Percentiles rank a stretch among this genome's conserved stretches.
Evolutionary conservation across 768 basidiomycete species (phyloP).

Genomic region (Rhizopogon vinicolor): DNA sequence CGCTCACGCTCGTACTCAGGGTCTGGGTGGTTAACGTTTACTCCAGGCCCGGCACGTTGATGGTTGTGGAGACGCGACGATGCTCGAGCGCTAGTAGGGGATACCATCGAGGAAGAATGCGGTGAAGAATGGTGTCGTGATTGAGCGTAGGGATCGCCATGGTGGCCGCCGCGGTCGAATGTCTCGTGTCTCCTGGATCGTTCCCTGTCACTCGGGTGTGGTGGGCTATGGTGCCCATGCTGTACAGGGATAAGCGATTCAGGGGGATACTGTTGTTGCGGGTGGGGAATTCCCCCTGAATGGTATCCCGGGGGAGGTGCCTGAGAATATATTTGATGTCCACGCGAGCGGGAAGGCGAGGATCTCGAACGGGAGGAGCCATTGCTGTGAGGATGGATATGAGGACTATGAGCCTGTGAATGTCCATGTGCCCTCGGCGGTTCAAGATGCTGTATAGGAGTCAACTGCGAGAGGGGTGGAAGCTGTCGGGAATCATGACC

Average conservation of each 20-base stretch:
- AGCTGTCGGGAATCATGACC: constrained; percentile 46
- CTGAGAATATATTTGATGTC: constrained; percentile 36
- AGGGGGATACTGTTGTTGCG: constrained; percentile 39
- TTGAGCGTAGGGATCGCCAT: constrained; percentile 29
- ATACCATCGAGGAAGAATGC: constrained; percentile 28
- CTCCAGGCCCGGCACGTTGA: constrained; percentile 62
- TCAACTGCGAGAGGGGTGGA: constrained; percentile 43
- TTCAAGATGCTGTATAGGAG: constrained; percentile 37
- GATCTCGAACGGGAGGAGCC: constrained; percentile 46
- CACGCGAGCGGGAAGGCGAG: constrained; percentile 43
- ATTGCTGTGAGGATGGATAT: constrained; percentile 36
- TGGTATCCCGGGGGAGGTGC: constrained; percentile 26
- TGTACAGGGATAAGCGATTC: constrained; percentile 41
- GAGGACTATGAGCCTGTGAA: constrained; percentile 35
- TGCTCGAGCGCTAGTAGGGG: constrained; percentile 31
- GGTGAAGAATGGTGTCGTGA: constrained; percentile 27
- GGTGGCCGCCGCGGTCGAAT: constrained; percentile 34
- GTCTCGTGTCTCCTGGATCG: constrained; percentile 46
- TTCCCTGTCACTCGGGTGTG: constrained; percentile 36
- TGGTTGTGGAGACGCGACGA: constrained; percentile 52
- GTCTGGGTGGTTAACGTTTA: constrained; percentile 43
- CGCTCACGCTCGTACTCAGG: constrained; percentile 36
- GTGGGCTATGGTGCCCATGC: constrained; percentile 46
- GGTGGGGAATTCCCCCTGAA: constrained; percentile 34
- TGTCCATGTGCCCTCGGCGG: constrained; percentile 29